Percentiles rank a stretch among this genome's conserved stretches.
Evolutionary conservation across 306 rosid genomes (phyloP).

Genomic region (Amphicarpaea edgeworthii): DNA sequence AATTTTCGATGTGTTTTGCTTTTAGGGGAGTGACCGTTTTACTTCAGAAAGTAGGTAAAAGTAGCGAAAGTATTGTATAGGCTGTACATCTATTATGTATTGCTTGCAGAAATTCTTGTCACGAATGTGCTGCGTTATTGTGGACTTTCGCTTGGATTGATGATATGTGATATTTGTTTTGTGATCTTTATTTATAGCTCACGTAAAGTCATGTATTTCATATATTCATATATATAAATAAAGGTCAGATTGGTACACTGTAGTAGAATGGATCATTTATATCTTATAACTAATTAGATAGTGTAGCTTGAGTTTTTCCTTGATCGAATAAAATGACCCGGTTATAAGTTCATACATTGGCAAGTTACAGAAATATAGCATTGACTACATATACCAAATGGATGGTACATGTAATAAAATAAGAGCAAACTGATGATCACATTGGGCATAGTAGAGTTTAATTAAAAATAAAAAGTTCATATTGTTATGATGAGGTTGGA

Average conservation of each 20-base stretch:
- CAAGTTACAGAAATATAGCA: slow-evolving; percentile 1
- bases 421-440: slow-evolving; percentile 24
- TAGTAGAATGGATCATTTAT: not conserved
- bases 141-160: slow-evolving; percentile 33
- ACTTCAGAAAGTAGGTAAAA: not conserved
- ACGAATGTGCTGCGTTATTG: slow-evolving; percentile 23
- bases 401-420: slow-evolving; percentile 31
- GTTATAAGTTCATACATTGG: slow-evolving; percentile 3
- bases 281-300: not conserved
- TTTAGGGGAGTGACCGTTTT: slow-evolving; percentile 26
- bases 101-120: slow-evolving; percentile 34
- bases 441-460: not conserved
- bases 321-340: slow-evolving; percentile 23
- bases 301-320: slow-evolving; percentile 3
- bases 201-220: not conserved
- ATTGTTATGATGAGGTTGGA: slow-evolving; percentile 50
- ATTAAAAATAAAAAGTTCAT: not conserved
- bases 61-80: slow-evolving; percentile 26
- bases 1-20: slow-evolving; percentile 12
- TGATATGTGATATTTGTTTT: not conserved
- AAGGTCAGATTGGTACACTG: slow-evolving; percentile 18
- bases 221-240: not conserved
- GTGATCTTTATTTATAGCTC: slow-evolving; percentile 35
- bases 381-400: not conserved
- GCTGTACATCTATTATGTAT: slow-evolving; percentile 15